Percentiles rank a stretch among this genome's conserved stretches.
Evolutionary conservation across 129 eudicot genomes (phyloP).

Genomic region (Saposhnikovia divaricata): DNA sequence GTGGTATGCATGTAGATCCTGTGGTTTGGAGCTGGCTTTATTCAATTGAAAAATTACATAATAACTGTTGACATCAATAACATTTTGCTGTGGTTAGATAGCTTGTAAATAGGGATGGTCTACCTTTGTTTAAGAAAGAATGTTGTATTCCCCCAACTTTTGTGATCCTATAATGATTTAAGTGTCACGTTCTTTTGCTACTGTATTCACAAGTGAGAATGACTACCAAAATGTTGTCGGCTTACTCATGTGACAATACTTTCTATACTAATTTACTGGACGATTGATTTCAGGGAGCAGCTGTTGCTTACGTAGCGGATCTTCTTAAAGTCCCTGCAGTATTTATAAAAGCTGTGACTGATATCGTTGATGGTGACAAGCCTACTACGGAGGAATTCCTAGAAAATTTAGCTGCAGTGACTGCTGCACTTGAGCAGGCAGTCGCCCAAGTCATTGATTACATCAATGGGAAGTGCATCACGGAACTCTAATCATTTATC

Average conservation of each 20-base stretch:
- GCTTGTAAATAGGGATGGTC: neutral
- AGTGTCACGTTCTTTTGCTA: neutral
- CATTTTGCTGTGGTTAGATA: neutral
- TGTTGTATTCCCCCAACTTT: neutral
- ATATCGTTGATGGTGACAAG: constrained; percentile 85
- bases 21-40: neutral
- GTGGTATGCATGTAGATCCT: neutral
- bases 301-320: constrained; percentile 26
- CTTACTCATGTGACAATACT: neutral
- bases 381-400: constrained; percentile 92
- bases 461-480: constrained; percentile 60
- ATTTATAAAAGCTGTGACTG: constrained; percentile 86
- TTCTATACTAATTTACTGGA: neutral
- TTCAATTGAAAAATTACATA: neutral
- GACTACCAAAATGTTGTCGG: neutral
- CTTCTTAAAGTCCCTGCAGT: constrained; percentile 70
- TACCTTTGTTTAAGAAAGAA: neutral
- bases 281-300: too few species aligned
- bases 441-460: constrained; percentile 62
- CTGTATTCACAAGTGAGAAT: neutral
- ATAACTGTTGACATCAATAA: neutral
- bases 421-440: constrained; percentile 61
- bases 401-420: constrained; percentile 61
- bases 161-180: neutral
- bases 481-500: constrained; percentile 36